Percentiles rank a stretch among this genome's conserved stretches.
Evolutionary conservation across 768 basidiomycete species (phyloP).

Genomic region (Mycena metata): DNA sequence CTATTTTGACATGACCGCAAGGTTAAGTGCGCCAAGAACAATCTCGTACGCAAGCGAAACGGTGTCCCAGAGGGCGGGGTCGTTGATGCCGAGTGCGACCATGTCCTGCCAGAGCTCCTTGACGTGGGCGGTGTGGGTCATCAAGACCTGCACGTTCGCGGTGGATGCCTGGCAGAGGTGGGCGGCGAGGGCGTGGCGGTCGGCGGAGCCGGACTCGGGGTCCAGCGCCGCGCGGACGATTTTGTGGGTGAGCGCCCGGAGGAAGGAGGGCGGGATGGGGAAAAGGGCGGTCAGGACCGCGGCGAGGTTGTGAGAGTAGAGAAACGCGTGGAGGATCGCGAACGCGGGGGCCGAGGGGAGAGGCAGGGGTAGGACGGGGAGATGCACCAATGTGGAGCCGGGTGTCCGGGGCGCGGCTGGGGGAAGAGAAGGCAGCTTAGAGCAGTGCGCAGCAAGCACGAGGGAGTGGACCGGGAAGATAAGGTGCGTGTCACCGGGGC

Average conservation of each 20-base stretch:
- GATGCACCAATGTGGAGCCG: slow-evolving; percentile 47
- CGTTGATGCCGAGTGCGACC: slow-evolving; percentile 78
- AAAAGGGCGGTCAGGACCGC: slow-evolving; percentile 74
- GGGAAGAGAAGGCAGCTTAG: slow-evolving; percentile 67
- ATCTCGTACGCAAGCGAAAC: slow-evolving; percentile 88
- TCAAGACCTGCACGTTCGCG: slow-evolving; percentile 59
- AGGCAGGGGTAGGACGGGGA: slow-evolving; percentile 79
- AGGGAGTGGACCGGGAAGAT: slow-evolving; percentile 75
- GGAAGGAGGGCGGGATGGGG: slow-evolving; percentile 65
- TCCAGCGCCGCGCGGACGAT: slow-evolving; percentile 58
- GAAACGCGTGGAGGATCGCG: slow-evolving; percentile 70
- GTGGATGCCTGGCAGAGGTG: slow-evolving; percentile 65
- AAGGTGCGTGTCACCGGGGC: slow-evolving; percentile 57
- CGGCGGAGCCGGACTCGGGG: slow-evolving; percentile 53
- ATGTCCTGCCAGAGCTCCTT: slow-evolving; percentile 88
- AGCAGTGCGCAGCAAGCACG: slow-evolving; percentile 72
- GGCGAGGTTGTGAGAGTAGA: slow-evolving; percentile 76
- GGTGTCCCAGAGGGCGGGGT: slow-evolving; percentile 81
- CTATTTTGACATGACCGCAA: slow-evolving; percentile 49
- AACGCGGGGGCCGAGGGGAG: slow-evolving; percentile 82
- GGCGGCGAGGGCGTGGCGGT: slow-evolving; percentile 67
- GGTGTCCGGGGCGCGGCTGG: slow-evolving; percentile 47
- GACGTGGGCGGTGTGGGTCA: slow-evolving; percentile 73
- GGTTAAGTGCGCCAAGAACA: slow-evolving; percentile 68
- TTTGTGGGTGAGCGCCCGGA: slow-evolving; percentile 59